A percentile compares a stretch with the other conserved stretches of the same genome.
Evolutionary conservation across 2,329 filamentous ascomycete species (phyloP).

Genomic region (Elsinoe batatas): DNA sequence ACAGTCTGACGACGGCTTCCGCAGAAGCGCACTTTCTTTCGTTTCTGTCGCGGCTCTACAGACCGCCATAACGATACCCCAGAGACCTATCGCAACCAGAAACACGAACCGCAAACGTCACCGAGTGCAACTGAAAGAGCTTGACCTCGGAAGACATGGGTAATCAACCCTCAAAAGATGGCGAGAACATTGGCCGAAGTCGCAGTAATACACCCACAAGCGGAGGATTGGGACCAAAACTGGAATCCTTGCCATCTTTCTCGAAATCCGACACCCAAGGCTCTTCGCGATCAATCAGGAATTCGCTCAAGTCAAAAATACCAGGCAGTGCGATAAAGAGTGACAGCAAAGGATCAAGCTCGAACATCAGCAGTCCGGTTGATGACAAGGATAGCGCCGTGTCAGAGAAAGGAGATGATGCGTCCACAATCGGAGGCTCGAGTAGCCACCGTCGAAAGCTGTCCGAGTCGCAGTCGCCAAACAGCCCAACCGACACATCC

Average conservation of each 20-base stretch:
- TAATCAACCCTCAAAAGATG: conserved; percentile 59
- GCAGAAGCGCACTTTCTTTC: conserved; percentile 36
- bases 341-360: conserved; percentile 69
- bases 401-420: conserved; percentile 60
- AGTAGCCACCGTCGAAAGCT: conserved; percentile 35
- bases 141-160: conserved; percentile 47
- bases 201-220: conserved; percentile 35
- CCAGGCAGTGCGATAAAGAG: conserved; percentile 55
- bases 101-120: no score
- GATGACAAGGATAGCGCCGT: conserved; percentile 37
- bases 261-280: conserved; percentile 88
- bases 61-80: conserved; percentile 33
- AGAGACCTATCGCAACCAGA: background rate
- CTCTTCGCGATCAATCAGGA: conserved; percentile 75
- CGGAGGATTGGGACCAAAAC: conserved; percentile 44
- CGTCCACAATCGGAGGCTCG: conserved; percentile 62
- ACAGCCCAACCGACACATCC: conserved; percentile 34
- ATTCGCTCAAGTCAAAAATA: conserved; percentile 77
- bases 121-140: background rate
- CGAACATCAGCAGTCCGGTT: conserved; percentile 44
- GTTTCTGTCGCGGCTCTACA: conserved; percentile 36
- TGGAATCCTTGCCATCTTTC: conserved; percentile 86
- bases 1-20: conserved; percentile 23
- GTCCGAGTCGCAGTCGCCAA: conserved; percentile 21
- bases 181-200: conserved; percentile 26